Evolutionary conservation across 306 rosid genomes (phyloP).

Genomic region (Gastrolobium villosum): DNA sequence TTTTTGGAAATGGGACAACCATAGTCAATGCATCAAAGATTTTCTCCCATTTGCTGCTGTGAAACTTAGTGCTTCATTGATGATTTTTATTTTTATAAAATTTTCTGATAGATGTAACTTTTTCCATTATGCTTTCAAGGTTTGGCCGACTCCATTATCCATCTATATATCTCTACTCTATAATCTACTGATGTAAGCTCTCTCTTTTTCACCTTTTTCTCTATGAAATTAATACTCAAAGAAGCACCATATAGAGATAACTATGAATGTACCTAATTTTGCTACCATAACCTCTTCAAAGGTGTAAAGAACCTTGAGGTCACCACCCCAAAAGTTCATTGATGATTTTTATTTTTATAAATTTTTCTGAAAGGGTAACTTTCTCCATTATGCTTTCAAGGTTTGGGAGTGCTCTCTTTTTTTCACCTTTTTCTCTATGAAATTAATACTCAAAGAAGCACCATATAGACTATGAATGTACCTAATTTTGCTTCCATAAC

Average conservation of each 20-base stretch:
- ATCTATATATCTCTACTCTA: not conserved
- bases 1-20: slow-evolving; percentile 46
- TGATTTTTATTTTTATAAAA: not conserved
- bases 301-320: no score
- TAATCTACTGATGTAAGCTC: not conserved
- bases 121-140: slow-evolving; percentile 42
- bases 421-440: not conserved
- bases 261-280: slow-evolving; percentile 37
- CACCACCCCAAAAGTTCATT: no score
- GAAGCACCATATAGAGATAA: slow-evolving; percentile 1
- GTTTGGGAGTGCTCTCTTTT: slow-evolving; percentile 33
- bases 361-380: not conserved
- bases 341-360: not conserved
- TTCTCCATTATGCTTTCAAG: slow-evolving; percentile 42
- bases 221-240: not conserved
- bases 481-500: slow-evolving; percentile 36
- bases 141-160: slow-evolving; percentile 53
- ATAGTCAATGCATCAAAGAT: slow-evolving; percentile 47
- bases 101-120: slow-evolving; percentile 17
- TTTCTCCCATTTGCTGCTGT: slow-evolving; percentile 39
- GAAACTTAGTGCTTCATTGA: slow-evolving; percentile 50
- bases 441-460: slow-evolving; percentile 1
- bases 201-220: not conserved
- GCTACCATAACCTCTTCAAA: slow-evolving; percentile 11
- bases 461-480: not conserved